Conservation (phyloP, 2,329 filamentous ascomycete genomes). For the Alternaria burnsii region DNA sequence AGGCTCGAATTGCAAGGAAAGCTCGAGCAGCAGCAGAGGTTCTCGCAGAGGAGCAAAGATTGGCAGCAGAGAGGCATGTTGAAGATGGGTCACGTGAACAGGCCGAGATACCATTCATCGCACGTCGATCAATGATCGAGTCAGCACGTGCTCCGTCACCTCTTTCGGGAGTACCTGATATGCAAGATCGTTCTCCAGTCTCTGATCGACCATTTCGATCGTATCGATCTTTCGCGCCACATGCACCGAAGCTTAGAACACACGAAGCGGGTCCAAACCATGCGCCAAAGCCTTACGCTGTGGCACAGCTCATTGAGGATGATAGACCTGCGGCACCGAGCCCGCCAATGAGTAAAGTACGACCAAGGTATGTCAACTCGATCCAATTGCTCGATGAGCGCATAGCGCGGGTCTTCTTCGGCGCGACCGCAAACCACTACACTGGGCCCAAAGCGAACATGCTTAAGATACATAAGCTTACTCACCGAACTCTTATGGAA, state of each 20-base stretch:
- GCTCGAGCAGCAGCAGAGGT: constrained; percentile 10
- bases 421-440: constrained; percentile 3
- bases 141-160: constrained; percentile 25
- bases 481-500: constrained; percentile 1
- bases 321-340: constrained; percentile 47
- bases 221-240: constrained; percentile 32
- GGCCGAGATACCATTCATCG: constrained; percentile 7
- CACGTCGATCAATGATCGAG: constrained; percentile 12
- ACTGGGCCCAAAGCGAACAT: constrained; percentile 4
- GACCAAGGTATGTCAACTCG: constrained; percentile 28
- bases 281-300: constrained; percentile 27
- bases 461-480: constrained; percentile 2
- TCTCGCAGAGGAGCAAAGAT: constrained; percentile 10
- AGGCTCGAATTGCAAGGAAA: constrained; percentile 13
- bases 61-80: constrained; percentile 9
- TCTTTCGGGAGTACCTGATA: constrained; percentile 12
- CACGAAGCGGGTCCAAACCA: constrained; percentile 21
- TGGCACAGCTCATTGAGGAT: constrained; percentile 38
- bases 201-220: constrained; percentile 27
- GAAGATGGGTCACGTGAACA: constrained; percentile 19
- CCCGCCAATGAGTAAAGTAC: constrained; percentile 42
- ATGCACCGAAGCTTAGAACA: constrained; percentile 30
- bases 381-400: constrained; percentile 1
- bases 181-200: constrained; percentile 25
- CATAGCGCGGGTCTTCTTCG: constrained; percentile 2